Percentiles rank a stretch among this genome's conserved stretches.
phyloP scores from a whole-genome alignment of 257 asterid genomes.

The Craterostigma plantagineum region DNA sequence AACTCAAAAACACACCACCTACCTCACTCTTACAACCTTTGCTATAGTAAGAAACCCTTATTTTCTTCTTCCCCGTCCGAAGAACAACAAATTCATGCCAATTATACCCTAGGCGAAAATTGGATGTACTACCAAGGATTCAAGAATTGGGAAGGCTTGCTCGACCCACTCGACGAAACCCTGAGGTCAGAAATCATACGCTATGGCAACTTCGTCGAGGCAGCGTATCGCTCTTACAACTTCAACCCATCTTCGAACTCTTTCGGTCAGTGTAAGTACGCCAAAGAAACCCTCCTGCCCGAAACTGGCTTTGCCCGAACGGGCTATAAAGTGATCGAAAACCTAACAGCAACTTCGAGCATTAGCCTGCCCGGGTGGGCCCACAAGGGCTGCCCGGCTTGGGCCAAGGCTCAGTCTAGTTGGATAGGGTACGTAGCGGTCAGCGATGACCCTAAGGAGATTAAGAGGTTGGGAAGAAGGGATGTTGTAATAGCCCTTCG shows the following conservation, averaged over 20 bases:
- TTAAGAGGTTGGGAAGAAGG: slow-evolving; percentile 54
- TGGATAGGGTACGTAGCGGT: slow-evolving; percentile 89
- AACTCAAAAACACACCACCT: too few relatives aligned
- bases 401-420: slow-evolving; percentile 87
- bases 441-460: slow-evolving; percentile 49
- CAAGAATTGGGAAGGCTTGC: slow-evolving; percentile 62
- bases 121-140: slow-evolving; percentile 86
- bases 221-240: slow-evolving; percentile 75
- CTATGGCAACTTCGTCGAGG: slow-evolving; percentile 79
- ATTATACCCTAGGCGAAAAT: slow-evolving; percentile 8
- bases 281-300: slow-evolving; percentile 42
- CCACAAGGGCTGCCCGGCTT: slow-evolving; percentile 54
- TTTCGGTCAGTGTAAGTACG: slow-evolving; percentile 16
- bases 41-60: too few relatives aligned
- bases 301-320: slow-evolving; percentile 11
- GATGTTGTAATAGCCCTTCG: slow-evolving; percentile 80
- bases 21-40: too few relatives aligned
- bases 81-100: too few relatives aligned
- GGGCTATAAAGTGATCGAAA: slow-evolving; percentile 38
- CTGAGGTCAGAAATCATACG: slow-evolving; percentile 80
- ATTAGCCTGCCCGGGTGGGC: slow-evolving; percentile 71
- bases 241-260: slow-evolving; percentile 40
- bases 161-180: slow-evolving; percentile 89
- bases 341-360: slow-evolving; percentile 69
- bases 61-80: too few relatives aligned